phyloP scores from a whole-genome alignment of 305 asterid species.

The Solanum hybrid region DNA sequence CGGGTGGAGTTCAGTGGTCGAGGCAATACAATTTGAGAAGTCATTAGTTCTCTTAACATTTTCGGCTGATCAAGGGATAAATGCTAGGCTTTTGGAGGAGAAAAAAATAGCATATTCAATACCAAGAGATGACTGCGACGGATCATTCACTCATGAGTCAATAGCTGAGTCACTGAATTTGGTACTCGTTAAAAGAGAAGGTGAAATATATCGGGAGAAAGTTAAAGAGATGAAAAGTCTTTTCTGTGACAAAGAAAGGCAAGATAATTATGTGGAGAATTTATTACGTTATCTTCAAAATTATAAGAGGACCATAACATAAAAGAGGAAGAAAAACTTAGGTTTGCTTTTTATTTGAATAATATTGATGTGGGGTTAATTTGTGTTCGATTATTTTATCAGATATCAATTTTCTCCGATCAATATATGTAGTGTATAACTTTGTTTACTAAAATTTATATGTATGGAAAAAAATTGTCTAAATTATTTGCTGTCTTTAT shows the following conservation, averaged over 20 bases:
- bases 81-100: constrained; percentile 14
- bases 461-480: background rate
- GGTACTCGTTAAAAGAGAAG: constrained; percentile 4
- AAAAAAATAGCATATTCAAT: constrained; percentile 11
- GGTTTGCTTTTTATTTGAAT: background rate
- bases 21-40: constrained; percentile 9
- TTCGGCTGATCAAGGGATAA: constrained; percentile 18
- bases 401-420: background rate
- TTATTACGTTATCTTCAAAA: background rate
- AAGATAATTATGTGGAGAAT: constrained; percentile 3
- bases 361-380: background rate
- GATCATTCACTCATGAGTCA: constrained; percentile 9
- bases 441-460: background rate
- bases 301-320: background rate
- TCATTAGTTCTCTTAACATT: constrained; percentile 10
- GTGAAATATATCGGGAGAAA: constrained; percentile 3
- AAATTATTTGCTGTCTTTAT: background rate
- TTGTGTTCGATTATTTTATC: background rate
- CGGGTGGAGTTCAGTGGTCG: constrained; percentile 35
- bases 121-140: constrained; percentile 2
- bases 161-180: constrained; percentile 10
- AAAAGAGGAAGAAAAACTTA: background rate
- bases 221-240: constrained; percentile 1
- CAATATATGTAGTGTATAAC: background rate
- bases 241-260: constrained; percentile 7